Evolutionary conservation across 1,284 basidiomycete genomes (phyloP), one percentile per base, ranked within the genome.

Genomic region (Agroathelia rolfsii): DNA sequence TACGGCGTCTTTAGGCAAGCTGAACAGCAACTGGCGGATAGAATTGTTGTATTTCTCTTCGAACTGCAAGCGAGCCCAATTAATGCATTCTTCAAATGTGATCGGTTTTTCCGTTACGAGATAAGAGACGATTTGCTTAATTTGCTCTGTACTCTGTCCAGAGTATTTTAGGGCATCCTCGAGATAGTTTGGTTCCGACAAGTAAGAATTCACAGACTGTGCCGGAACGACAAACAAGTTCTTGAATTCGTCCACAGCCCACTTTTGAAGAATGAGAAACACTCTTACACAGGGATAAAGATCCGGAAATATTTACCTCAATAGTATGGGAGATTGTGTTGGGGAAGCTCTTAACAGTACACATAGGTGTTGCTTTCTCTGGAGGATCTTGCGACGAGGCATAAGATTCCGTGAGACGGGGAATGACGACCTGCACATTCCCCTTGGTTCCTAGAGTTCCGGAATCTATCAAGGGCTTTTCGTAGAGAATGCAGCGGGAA

Each of bases 291-390:
- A 18, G 11, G 15, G 25, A 16, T 16, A 18, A 10, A 13, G 19
- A 12, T 13, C 36, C 24, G 27, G n/a, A 9, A 22, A 32, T 11
- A 39, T 61, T 41, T 46, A 83, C 84, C 66, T 94, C 87, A 44
- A 99, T 98, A n/a, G 94, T 97, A 62, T 99, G 95, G 48, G 92
- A 83, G 47, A 99, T 99, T 21, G 85, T 82, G 55, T 99, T 96
- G 18, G 95, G 95, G 76, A 99, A 99, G 62, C 92, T 97, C 66
- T 97, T 98, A 52, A 99, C 86, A 6, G 95, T 99, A 61, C 96
- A 99, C 24, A 89, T 89, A 7, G 96, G 89, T 10, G 93, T 84
- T 52, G 94, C 87, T 63, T 97, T 98, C 63, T 99, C 96, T 12
- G 95, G 95, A 27, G 95, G 95, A 56, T 99, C 95, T 61, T 98